A percentile compares a stretch with the other conserved stretches of the same genome.
These are phyloP conservation scores for Schoenoplectus triqueter DNA, from an alignment of 202 grass and related monocot genomes.

Conservation along the genomic window DNA sequence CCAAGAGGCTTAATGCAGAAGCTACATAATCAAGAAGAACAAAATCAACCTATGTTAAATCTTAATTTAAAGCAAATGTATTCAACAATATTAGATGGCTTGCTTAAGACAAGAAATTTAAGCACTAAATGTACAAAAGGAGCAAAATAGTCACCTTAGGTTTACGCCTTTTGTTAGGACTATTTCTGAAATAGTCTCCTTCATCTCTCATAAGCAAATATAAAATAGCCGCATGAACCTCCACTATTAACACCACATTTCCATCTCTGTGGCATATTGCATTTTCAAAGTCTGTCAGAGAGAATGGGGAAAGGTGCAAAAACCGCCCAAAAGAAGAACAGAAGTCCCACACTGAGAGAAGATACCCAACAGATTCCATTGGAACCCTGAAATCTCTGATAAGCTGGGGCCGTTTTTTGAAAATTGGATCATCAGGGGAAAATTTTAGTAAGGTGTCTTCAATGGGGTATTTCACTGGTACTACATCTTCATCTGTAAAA, in stretches of 20 bases:
- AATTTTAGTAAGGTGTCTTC: conserved; percentile 72
- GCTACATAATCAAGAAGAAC: conserved; percentile 1
- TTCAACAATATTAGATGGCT: not conserved
- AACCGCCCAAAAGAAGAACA: conserved; percentile 70
- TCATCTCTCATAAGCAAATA: conserved; percentile 69
- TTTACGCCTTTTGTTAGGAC: conserved; percentile 61
- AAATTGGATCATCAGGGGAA: conserved; percentile 52
- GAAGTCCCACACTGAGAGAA: conserved; percentile 85
- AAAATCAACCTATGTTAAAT: not conserved
- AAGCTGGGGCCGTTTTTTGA: conserved; percentile 56
- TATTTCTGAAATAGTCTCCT: conserved; percentile 63
- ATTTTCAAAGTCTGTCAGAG: conserved; percentile 85
- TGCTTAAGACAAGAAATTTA: not conserved
- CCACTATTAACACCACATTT: conserved; percentile 69
- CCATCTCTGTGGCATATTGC: conserved; percentile 79
- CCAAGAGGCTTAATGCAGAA: not conserved
- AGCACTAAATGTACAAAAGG: not conserved
- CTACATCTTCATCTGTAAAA: conserved; percentile 50
- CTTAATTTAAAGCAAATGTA: conserved; percentile 18
- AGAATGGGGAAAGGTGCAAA: conserved; percentile 74
- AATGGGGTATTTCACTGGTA: conserved; percentile 69
- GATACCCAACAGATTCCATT: conserved; percentile 69
- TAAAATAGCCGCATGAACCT: conserved; percentile 71
- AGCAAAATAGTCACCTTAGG: conserved; percentile 53
- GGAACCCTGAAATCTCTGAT: conserved; percentile 78